Conservation (phyloP, 139 green algal species). For the Volvox reticuliferus region DNA sequence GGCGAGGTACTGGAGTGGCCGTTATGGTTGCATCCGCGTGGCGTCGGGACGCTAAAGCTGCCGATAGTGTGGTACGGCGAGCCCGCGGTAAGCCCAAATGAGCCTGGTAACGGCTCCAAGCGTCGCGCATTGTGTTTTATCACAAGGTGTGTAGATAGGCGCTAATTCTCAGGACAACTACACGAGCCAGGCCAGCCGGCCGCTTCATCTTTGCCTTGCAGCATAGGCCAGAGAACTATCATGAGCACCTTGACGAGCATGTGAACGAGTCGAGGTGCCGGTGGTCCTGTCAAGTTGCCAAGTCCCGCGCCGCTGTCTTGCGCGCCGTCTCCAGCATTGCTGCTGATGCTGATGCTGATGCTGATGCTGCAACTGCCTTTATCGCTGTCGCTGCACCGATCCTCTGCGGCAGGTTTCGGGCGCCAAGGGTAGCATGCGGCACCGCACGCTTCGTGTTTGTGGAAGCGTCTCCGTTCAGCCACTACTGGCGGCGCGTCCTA, state of each 20-base stretch:
- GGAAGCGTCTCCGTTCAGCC: slow-evolving; percentile 65
- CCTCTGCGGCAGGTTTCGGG: slow-evolving; percentile 10
- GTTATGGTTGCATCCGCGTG: slow-evolving; percentile 71
- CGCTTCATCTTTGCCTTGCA: too few relatives aligned
- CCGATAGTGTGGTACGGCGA: slow-evolving; percentile 71
- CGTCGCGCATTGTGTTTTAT: too few relatives aligned
- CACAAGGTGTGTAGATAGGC: too few relatives aligned
- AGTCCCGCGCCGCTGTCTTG: too few relatives aligned
- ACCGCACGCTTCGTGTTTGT: slow-evolving; percentile 70
- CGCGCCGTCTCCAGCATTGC: too few relatives aligned
- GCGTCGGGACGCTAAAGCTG: slow-evolving; percentile 55
- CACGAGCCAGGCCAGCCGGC: too few relatives aligned
- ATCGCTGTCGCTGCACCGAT: neutral
- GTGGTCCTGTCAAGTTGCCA: too few relatives aligned
- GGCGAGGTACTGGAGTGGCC: slow-evolving; percentile 59
- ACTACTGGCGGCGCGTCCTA: slow-evolving; percentile 53
- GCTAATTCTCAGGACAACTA: too few relatives aligned
- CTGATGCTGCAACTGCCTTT: neutral
- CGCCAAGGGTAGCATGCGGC: slow-evolving; percentile 56
- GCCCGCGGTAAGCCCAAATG: slow-evolving; percentile 41
- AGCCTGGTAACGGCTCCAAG: too few relatives aligned
- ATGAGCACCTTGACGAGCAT: too few relatives aligned
- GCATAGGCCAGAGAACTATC: too few relatives aligned
- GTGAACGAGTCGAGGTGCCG: too few relatives aligned
- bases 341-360: neutral